phyloP scores from a whole-genome alignment of 495 filamentous ascomycete genomes.

The Podospora didyma region DNA sequence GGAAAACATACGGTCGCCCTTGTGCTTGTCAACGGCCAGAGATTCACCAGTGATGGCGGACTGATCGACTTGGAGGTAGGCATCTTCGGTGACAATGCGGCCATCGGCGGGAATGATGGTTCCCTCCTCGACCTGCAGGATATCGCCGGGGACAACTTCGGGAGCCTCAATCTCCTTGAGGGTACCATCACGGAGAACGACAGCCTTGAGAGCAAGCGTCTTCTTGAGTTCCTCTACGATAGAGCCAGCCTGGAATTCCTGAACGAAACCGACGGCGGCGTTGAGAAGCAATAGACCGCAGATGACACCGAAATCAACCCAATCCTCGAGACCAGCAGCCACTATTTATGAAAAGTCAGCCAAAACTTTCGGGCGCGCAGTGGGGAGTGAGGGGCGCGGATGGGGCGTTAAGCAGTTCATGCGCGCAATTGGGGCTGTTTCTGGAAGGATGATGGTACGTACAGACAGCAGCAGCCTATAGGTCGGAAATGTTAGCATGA shows the following conservation, averaged over 20 bases:
- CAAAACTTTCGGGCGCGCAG: neutral
- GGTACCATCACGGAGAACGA: conserved; percentile 72
- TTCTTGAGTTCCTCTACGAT: conserved; percentile 92
- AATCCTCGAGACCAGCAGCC: conserved; percentile 75
- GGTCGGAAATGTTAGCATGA: conserved; percentile 20
- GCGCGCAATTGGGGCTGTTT: neutral
- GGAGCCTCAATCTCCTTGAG: conserved; percentile 69
- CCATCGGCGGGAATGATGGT: conserved; percentile 90
- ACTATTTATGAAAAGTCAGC: conserved; percentile 14
- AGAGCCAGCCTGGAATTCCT: conserved; percentile 86
- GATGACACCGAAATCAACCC: conserved; percentile 81
- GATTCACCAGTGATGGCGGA: conserved; percentile 91
- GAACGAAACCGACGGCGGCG: conserved; percentile 78
- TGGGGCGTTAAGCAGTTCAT: neutral
- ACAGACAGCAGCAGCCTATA: conserved; percentile 34
- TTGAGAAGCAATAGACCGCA: conserved; percentile 73
- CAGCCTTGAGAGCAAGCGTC: conserved; percentile 80
- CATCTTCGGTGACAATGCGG: conserved; percentile 70
- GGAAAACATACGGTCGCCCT: conserved; percentile 48
- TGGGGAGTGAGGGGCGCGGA: conserved; percentile 1
- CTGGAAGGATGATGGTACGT: conserved; percentile 11
- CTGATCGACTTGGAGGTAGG: conserved; percentile 87
- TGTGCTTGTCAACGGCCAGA: conserved; percentile 82
- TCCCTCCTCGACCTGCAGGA: conserved; percentile 84
- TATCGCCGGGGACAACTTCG: conserved; percentile 85